Evolutionary conservation across 2,329 filamentous ascomycete genomes (phyloP).

Genomic region (Penicillium janthinellum): DNA sequence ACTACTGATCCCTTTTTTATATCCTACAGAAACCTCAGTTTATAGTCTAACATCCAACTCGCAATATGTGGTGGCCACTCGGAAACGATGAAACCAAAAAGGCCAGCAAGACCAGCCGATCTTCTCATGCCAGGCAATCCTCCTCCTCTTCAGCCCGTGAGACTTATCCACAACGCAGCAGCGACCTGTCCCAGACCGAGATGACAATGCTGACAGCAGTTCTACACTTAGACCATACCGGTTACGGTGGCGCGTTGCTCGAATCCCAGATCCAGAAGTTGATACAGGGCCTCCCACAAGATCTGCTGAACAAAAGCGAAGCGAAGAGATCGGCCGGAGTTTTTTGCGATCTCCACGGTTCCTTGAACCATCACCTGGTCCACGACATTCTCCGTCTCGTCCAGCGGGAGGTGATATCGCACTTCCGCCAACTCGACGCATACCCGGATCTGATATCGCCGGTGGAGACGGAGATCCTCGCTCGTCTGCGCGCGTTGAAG

Average conservation of each 20-base stretch:
- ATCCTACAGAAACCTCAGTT: too few species aligned
- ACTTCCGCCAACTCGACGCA: conserved; percentile 24
- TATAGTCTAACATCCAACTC: background rate
- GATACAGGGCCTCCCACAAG: conserved; percentile 21
- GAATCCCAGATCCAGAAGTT: conserved; percentile 13
- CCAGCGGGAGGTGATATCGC: conserved; percentile 27
- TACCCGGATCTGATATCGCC: conserved; percentile 19
- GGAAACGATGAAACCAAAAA: background rate
- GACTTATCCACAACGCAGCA: conserved; percentile 21
- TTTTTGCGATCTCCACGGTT: conserved; percentile 25
- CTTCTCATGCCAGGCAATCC: background rate
- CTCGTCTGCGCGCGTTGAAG: conserved; percentile 29
- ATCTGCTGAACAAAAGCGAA: conserved; percentile 7
- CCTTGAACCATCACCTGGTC: conserved; percentile 29
- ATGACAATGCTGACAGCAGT: conserved; percentile 26
- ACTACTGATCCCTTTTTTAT: too few species aligned
- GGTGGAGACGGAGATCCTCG: conserved; percentile 19
- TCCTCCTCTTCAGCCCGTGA: conserved; percentile 1
- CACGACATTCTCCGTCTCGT: conserved; percentile 23
- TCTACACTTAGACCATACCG: conserved; percentile 25
- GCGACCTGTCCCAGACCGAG: conserved; percentile 24
- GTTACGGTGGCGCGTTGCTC: conserved; percentile 5
- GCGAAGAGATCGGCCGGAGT: background rate
- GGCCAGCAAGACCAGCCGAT: background rate
- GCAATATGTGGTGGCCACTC: background rate